These are phyloP conservation scores for Triangularia verruculosa DNA, from an alignment of 2,329 filamentous ascomycete species.

Conservation along the genomic window DNA sequence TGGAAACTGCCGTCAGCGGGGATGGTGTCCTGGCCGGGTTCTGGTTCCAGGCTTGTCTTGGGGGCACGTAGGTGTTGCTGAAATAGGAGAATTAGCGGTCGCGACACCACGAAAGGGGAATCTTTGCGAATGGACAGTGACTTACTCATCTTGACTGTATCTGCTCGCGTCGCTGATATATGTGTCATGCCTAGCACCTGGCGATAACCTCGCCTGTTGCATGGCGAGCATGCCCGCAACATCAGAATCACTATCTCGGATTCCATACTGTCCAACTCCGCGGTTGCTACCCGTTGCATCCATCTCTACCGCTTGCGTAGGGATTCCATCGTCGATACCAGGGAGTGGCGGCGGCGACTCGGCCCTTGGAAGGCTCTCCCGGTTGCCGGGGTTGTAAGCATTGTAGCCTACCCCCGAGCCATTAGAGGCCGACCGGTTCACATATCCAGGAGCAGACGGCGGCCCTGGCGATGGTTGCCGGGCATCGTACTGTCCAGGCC, in stretches of 20 bases:
- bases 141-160: constrained; percentile 74
- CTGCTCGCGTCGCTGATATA: constrained; percentile 65
- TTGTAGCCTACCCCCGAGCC: constrained; percentile 40
- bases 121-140: constrained; percentile 27
- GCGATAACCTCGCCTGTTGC: constrained; percentile 52
- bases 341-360: constrained; percentile 63
- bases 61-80: constrained; percentile 51
- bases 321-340: constrained; percentile 38
- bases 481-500: constrained; percentile 32
- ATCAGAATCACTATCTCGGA: constrained; percentile 63
- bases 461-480: constrained; percentile 39
- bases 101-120: constrained; percentile 12
- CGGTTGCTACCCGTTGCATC: constrained; percentile 60
- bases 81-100: constrained; percentile 38
- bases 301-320: constrained; percentile 76
- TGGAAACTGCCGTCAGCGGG: constrained; percentile 38
- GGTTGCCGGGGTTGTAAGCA: constrained; percentile 42
- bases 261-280: constrained; percentile 1
- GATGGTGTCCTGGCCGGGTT: constrained; percentile 44
- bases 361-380: constrained; percentile 52
- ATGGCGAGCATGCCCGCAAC: constrained; percentile 71
- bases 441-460: constrained; percentile 37
- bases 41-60: constrained; percentile 56
- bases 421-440: constrained; percentile 38
- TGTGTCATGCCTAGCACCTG: constrained; percentile 44